Evolutionary conservation across 768 basidiomycete genomes (phyloP), one percentile per base, ranked within the genome.

Genomic region (Exsudoporus frostii): DNA sequence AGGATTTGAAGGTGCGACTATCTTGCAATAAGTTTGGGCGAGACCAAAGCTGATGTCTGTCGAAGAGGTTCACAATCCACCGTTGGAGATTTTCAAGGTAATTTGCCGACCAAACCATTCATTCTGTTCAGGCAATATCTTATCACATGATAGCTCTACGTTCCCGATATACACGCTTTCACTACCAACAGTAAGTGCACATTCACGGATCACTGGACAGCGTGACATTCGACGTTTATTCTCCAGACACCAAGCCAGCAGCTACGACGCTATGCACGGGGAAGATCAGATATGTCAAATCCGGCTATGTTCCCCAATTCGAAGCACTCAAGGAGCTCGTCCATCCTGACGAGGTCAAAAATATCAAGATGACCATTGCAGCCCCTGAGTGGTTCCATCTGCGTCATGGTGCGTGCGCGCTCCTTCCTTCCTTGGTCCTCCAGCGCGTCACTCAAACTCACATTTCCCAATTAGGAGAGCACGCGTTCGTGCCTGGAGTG

Each of bases 341-440:
- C 24, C 62, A 79, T 17, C 73, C 79, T 8, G 77, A 86, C 69
- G 85, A 88, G 60, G 80, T 86, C 53, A 77, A 77, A 62, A 74
- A 77, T 61, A 78, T 90, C 67, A 90, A 92, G 66, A 62, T 90
- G 53, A 89, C 84, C 14, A 73, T 88, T 68, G 84, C 82, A 54
- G 81, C 86, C 0, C 88, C 87, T 4, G 82, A 83, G 33, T 86
- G 85, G 84, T 84, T 81, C 66, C 84, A 86, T 64, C 79, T 86
- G 27, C 79, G 82, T 24, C 84, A 85, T 63, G 86, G 86, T 45
- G 76, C 74, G 58, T 5, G 8, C 5, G 2, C 7, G 7, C 5
- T 5, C 15, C 25, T 37, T 11, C 4, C 20, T n/a, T 39, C 7
- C 4, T 13, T 4, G 5, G 13, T 15, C 20, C 29, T 17, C 14